Evolutionary conservation across 805 yeast genomes (phyloP).

Genomic region (Starmera caribaea): DNA sequence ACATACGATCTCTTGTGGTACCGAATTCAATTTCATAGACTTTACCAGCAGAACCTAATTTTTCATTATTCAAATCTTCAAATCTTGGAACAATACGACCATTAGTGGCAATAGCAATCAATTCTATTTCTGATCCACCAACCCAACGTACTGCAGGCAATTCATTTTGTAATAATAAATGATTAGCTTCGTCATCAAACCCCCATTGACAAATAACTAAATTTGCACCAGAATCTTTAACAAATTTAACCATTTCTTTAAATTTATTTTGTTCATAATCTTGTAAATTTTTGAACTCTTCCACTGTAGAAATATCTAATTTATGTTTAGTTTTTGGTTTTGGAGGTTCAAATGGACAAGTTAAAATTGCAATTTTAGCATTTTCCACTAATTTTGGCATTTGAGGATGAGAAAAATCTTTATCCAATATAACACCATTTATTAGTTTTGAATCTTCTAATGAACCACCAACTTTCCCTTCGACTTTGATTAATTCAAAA

Average conservation of each 20-base stretch:
- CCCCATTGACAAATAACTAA: conserved; percentile 99
- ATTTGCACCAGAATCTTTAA: conserved; percentile 88
- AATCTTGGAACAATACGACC: conserved; percentile 97
- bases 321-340: conserved; percentile 98
- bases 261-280: conserved; percentile 87
- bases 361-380: conserved; percentile 86
- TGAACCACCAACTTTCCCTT: conserved; percentile 93
- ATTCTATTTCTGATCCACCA: conserved; percentile 93
- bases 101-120: conserved; percentile 93
- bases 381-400: conserved; percentile 79
- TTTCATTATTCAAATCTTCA: conserved; percentile 75
- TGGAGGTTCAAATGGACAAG: conserved; percentile 99
- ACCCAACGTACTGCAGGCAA: conserved; percentile 98
- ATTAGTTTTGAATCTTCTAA: conserved; percentile 77
- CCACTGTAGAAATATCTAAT: conserved; percentile 86
- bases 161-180: conserved; percentile 74
- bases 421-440: conserved; percentile 88
- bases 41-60: conserved; percentile 81
- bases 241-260: conserved; percentile 77
- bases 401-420: conserved; percentile 97
- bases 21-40: conserved; percentile 90
- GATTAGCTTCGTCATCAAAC: conserved; percentile 97
- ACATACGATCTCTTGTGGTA: conserved; percentile 93
- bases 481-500: conserved; percentile 90
- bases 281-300: conserved; percentile 87